Evolutionary conservation across 441 rosid genomes (phyloP).

Genomic region (Bruguiera hainesii): DNA sequence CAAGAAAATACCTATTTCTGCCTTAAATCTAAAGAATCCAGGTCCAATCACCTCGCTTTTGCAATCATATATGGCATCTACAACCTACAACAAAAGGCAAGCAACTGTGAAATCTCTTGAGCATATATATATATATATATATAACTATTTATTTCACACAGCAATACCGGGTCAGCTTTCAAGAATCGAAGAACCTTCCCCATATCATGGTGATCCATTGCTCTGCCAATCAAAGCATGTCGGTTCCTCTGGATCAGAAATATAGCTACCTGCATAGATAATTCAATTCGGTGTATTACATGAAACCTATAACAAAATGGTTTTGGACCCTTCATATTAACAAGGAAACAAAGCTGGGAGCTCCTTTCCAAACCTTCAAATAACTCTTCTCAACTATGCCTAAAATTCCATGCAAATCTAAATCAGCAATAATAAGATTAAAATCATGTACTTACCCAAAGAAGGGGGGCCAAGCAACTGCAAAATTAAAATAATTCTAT

Average conservation of each 20-base stretch:
- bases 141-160: conserved; percentile 6
- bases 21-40: conserved; percentile 97
- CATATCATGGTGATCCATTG: conserved; percentile 97
- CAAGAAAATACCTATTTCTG: conserved; percentile 79
- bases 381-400: no score
- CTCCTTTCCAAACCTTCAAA: no score
- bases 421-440: no score
- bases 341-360: no score
- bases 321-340: background rate
- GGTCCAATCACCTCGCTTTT: conserved; percentile 99
- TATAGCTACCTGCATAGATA: conserved; percentile 71
- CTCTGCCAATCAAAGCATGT: conserved; percentile 97
- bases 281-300: background rate
- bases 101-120: conserved; percentile 13
- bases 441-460: no score
- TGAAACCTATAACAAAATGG: background rate
- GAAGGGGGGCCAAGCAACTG: no score
- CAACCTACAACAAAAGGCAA: conserved; percentile 53
- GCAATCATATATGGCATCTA: conserved; percentile 95
- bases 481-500: background rate
- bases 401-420: no score
- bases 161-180: conserved; percentile 81
- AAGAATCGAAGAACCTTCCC: conserved; percentile 81
- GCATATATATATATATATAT: background rate
- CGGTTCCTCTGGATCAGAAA: conserved; percentile 98